Evolutionary conservation across 371 early-diverging fungal genomes (phyloP), one percentile per base, ranked within the genome.

Genomic region (Dentiscutata heterogama): DNA sequence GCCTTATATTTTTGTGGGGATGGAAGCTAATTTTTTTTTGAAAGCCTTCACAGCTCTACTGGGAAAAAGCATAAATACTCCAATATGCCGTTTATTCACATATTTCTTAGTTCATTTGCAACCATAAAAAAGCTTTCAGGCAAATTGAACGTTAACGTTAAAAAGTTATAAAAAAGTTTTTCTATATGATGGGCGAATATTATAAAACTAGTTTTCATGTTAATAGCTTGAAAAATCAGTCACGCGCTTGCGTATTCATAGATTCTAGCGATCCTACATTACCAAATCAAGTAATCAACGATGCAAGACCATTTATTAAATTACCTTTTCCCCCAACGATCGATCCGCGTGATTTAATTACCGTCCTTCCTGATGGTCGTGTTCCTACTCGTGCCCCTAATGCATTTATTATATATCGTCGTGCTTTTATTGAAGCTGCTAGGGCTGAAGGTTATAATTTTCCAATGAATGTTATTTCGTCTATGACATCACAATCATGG

Each of bases 401-500:
- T 31, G 80, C 80, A 4, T 80, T 80, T 31, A 80, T 80, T 29
- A 64, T 80, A 39, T 80, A 80, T 46, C 71, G 80, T 3, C 53
- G 56, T 16, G 58, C 39, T 18, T 80, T 70, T 35, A 50, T 80
- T 0, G 53, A 56, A 31, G 50, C 80, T 22, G 71, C 71, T 11
- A 11, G 39, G 14, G 31, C 64, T 7, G 70, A 70, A 2, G 80
- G 80, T 1, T 67, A 65, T 42, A 51, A 68, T 46, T 35, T 80
- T 22, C 80, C 80, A 13, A 80, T 80, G 80, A 80, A 70, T 22
- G 80, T 80, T 20, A 60, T 80, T 25, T 80, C 80, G 16, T 46
- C 80, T 2, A 80, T 80, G 80, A 67, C 71, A 18, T 80, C 80
- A 20, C 70, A 80, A 50, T 51, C 71, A 5, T 80, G 80, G 80